Evolutionary conservation across 2,329 filamentous ascomycete genomes (phyloP).

Genomic region (Dactylonectria macrodidyma): DNA sequence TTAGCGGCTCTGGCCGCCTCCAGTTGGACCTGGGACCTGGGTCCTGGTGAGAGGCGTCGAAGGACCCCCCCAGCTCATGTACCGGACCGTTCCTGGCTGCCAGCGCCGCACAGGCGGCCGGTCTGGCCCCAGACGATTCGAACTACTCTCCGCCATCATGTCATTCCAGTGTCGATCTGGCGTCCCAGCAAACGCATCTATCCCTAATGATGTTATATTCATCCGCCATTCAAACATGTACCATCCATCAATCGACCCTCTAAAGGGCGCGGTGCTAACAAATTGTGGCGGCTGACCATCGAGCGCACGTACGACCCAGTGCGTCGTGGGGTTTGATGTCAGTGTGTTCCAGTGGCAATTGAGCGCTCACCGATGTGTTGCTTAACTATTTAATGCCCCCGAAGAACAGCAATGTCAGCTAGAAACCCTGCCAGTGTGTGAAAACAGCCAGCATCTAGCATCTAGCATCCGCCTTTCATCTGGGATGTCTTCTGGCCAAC

Average conservation of each 20-base stretch:
- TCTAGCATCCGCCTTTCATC: not conserved
- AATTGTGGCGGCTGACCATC: not conserved
- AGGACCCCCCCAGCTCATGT: slow-evolving; percentile 36
- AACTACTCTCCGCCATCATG: slow-evolving; percentile 15
- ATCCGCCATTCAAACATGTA: not conserved
- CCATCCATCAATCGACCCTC: not conserved
- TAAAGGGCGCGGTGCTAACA: not conserved
- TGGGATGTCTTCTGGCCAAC: not conserved
- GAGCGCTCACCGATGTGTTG: not conserved
- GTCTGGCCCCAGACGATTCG: slow-evolving; percentile 12
- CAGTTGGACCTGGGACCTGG: slow-evolving; percentile 10
- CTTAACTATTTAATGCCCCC: not conserved
- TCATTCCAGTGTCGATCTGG: not conserved
- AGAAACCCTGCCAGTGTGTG: not conserved
- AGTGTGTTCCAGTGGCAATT: not conserved
- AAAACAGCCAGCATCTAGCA: not conserved
- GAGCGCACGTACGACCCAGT: not conserved
- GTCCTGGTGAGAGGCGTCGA: slow-evolving; percentile 24
- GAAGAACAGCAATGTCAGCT: not conserved
- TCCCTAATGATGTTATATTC: not conserved
- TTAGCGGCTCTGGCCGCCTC: slow-evolving; percentile 31
- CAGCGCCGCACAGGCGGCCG: slow-evolving; percentile 27
- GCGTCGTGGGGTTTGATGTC: not conserved
- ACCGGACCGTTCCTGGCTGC: slow-evolving; percentile 44
- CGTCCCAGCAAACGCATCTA: not conserved